Evolutionary conservation across 1,284 basidiomycete species (phyloP), one percentile per base, ranked within the genome.

Genomic region (Ganoderma meredithae): DNA sequence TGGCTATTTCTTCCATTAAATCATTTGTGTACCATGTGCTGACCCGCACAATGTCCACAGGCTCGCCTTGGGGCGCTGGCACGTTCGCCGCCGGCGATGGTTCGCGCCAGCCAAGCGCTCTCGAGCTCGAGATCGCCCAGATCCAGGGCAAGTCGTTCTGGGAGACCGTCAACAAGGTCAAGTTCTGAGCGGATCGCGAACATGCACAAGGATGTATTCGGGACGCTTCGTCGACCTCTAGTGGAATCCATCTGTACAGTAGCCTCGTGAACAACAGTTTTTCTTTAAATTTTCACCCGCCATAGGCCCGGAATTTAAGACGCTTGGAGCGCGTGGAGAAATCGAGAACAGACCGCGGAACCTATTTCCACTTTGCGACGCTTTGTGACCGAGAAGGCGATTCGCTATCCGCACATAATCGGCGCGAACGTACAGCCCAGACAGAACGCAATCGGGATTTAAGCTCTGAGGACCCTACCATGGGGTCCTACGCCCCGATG

Each of bases 31-130:
- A 25, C 22, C 47, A 49, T 49, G 13, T 25, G 22, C 58, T 60
- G 58, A 60, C 36, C 22, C 39, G 33, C 39, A n/a, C 10, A 22
- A 41, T 60, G n/a, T 27, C 12, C 40, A 31, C 69, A 90, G 88
- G 89, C 52, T 89, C 86, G 68, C 85, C 90, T n/a, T 93, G 88
- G 90, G 92, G 91, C 71, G 89, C 91, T 40, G 91, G 91, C 40
- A 91, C 91, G 53, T 85, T 90, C 76, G 88, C 92, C 56, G 85
- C 81, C 65, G 75, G 83, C 52, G 87, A 90, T 74, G 93, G 93
- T 63, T 84, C 85, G 41, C 88, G 91, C 69, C 82, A 86, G 75
- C 90, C 94, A 25, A 81, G 83, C 39, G 76, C 81, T 12, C 85
- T 88, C 71, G 94, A 96, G 81, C 78, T 89, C 71, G 85, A 87